These are phyloP conservation scores for Meira nashicola DNA, from an alignment of 1,284 basidiomycete species.

Conservation along the genomic window DNA sequence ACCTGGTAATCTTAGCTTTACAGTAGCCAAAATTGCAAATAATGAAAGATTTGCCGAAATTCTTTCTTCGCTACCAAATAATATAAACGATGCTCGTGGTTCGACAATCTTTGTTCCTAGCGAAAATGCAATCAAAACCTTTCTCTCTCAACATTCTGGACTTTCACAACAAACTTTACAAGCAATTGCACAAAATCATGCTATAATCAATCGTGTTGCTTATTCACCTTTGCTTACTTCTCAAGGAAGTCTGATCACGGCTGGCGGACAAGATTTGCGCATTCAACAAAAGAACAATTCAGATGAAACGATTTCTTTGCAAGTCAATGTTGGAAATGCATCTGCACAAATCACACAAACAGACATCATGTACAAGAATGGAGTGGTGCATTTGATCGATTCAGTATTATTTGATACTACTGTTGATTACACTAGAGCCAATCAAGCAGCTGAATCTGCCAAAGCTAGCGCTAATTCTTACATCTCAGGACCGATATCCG, in stretches of 20 bases:
- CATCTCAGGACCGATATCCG: constrained; percentile 24
- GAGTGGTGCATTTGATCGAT: constrained; percentile 38
- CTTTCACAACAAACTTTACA: constrained; percentile 14
- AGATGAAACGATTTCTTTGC: constrained; percentile 10
- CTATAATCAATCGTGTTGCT: constrained; percentile 28
- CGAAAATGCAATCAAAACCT: constrained; percentile 25
- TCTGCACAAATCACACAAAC: constrained; percentile 31
- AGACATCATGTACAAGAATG: constrained; percentile 33
- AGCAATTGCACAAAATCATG: constrained; percentile 29
- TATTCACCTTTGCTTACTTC: constrained; percentile 33
- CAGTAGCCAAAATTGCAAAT: constrained; percentile 24
- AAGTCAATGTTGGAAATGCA: constrained; percentile 27
- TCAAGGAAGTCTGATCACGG: constrained; percentile 31
- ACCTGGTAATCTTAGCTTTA: constrained; percentile 27
- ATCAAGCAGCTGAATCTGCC: constrained; percentile 29
- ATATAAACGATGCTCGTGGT: constrained; percentile 22
- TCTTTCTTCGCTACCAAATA: constrained; percentile 8
- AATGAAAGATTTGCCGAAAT: constrained; percentile 16
- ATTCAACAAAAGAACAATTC: constrained; percentile 20
- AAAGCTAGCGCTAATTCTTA: constrained; percentile 15
- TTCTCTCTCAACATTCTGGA: constrained; percentile 18
- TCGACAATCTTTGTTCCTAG: constrained; percentile 37
- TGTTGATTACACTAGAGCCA: constrained; percentile 26
- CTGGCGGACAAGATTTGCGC: constrained; percentile 32
- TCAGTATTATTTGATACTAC: constrained; percentile 28